A percentile compares a stretch with the other conserved stretches of the same genome.
These are phyloP conservation scores for Pseudozyma hubeiensis DNA, from an alignment of 1,284 basidiomycete species.

Conservation along the genomic window DNA sequence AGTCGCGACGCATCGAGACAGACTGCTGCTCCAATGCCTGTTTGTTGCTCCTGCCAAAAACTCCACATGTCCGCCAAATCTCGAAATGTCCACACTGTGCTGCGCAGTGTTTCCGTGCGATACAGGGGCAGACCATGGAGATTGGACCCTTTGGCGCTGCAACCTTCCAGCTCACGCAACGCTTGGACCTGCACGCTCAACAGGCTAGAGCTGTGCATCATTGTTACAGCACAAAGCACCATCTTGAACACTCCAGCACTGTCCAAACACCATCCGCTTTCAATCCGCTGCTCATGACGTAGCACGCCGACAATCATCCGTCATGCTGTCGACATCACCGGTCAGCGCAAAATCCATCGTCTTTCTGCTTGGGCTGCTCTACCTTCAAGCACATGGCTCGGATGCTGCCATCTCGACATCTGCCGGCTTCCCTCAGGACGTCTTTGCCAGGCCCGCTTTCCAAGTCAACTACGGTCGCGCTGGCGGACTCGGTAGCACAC, in stretches of 20 bases:
- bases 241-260: background rate
- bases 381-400: conserved; percentile 18
- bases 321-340: conserved; percentile 12
- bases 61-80: background rate
- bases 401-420: conserved; percentile 37
- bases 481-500: background rate
- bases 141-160: background rate
- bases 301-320: background rate
- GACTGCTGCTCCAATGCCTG: too few relatives aligned
- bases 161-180: background rate
- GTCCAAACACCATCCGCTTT: background rate
- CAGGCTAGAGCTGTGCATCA: too few relatives aligned
- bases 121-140: background rate
- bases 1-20: background rate
- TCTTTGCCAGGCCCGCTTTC: conserved; percentile 50
- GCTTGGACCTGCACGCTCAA: too few relatives aligned
- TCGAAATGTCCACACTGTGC: background rate
- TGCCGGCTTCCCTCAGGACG: conserved; percentile 42
- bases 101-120: background rate
- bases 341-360: conserved; percentile 27
- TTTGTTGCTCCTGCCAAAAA: background rate
- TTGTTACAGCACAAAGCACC: too few relatives aligned
- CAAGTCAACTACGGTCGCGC: conserved; percentile 13
- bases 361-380: conserved; percentile 31
- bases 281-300: background rate